Base-by-base conservation (phyloP, 129 eudicot species). In the Deinandra increscens region DNA sequence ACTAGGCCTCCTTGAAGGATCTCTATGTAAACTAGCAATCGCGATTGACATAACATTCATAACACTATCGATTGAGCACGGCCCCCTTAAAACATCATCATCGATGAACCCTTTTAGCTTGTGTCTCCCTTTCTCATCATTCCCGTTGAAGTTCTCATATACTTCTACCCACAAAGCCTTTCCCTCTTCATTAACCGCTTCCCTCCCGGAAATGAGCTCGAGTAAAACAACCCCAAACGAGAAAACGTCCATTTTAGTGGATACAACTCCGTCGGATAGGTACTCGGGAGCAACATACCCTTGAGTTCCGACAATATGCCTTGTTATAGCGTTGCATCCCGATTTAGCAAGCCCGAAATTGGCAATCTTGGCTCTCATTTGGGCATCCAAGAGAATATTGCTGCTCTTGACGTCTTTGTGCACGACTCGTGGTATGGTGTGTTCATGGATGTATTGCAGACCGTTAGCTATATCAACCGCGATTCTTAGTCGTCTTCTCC, bases 311-410 rank as follows among this genome's bases (percentile, higher is more conserved):
- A 88, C 96, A 61, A 93, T 89, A 84, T 93, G 96, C 86, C 75
- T 89, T 17, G 98, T 93, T 49, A 93, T 93, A 68, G 98, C 98
- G 42, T 93, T 89, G 90, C 95, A 87, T 34, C 98, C 98, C 0
- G 96, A 89, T 77, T 86, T 89, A 5, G 96, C 98, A 17, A 93
- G 84, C 72, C 98, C 98, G 7, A 93, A 93, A 67, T 89, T 93
- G 34, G 98, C 98, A 48, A 93, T 87, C 66, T 89, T 93, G 68
- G 96, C 98, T 66, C 98, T 69, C 96, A 89, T 86, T 73, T 81
- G 81, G 26, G 83, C 46, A 70, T 93, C 98, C 63, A 93, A 60
- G 78, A 93, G 88, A 78, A 93, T 93, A 65, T 93, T 93, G 82
- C 92, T 84, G 74, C 84, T 86, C 66, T 86, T 93, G 58, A 93